phyloP scores from a whole-genome alignment of 164 flowering plant species.

The Platanus orientalis region DNA sequence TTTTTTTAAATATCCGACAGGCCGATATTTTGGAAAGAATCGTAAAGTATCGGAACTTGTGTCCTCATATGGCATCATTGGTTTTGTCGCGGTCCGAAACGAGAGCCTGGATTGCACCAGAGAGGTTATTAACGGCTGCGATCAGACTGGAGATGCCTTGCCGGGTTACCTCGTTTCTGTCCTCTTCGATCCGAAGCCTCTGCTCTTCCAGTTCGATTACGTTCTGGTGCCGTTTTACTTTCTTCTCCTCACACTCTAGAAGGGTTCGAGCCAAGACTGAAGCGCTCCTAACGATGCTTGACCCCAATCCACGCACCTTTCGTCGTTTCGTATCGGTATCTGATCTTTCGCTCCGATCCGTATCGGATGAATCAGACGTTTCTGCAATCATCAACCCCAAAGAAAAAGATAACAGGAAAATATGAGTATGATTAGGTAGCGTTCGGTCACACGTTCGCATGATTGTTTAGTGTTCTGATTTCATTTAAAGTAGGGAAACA shows the following conservation, averaged over 20 bases:
- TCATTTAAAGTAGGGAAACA: background rate
- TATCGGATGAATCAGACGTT: constrained; percentile 23
- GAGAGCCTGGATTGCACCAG: constrained; percentile 34
- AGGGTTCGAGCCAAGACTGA: constrained; percentile 29
- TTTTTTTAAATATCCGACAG: background rate
- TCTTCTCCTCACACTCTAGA: constrained; percentile 31
- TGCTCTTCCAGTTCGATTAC: constrained; percentile 27
- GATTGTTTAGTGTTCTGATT: background rate
- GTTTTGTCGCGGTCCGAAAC: constrained; percentile 19
- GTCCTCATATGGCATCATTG: background rate
- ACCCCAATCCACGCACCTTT: constrained; percentile 22
- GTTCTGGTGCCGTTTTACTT: constrained; percentile 32
- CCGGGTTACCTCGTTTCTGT: constrained; percentile 24
- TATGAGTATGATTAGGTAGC: constrained; percentile 1
- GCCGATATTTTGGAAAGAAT: background rate
- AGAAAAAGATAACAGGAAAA: background rate
- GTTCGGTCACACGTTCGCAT: constrained; percentile 2
- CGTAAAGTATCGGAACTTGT: background rate
- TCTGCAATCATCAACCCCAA: constrained; percentile 8
- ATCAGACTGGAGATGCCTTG: constrained; percentile 27
- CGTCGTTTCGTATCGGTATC: constrained; percentile 22
- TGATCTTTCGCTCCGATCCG: constrained; percentile 17
- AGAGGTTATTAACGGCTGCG: constrained; percentile 34
- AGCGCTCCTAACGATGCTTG: constrained; percentile 31
- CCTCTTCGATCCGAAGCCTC: constrained; percentile 32